phyloP scores from a whole-genome alignment of 139 green algal genomes.

The Closterium sp. region DNA sequence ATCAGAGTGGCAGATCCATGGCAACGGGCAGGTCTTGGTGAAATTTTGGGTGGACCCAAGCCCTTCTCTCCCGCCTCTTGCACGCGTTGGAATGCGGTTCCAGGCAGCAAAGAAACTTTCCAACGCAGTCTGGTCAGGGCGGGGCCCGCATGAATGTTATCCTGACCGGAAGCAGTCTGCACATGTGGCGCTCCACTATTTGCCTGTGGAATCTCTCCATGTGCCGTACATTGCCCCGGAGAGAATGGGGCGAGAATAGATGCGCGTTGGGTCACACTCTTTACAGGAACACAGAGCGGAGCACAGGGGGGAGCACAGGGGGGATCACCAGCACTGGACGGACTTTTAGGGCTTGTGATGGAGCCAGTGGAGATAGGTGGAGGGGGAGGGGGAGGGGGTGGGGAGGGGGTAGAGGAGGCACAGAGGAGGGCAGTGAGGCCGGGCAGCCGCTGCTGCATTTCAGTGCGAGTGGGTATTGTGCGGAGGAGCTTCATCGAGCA shows the following conservation, averaged over 20 bases:
- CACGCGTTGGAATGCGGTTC: constrained; percentile 47
- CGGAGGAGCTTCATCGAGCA: constrained; percentile 17
- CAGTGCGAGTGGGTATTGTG: constrained; percentile 37
- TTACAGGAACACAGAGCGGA: background rate
- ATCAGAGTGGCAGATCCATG: constrained; percentile 10
- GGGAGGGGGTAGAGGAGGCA: background rate
- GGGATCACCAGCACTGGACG: background rate
- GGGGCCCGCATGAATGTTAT: constrained; percentile 91
- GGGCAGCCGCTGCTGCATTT: constrained; percentile 20
- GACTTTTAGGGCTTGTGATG: background rate
- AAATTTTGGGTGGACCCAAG: background rate
- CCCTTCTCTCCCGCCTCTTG: constrained; percentile 29
- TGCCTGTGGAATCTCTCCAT: constrained; percentile 48
- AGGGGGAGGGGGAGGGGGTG: background rate
- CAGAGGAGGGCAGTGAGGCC: background rate
- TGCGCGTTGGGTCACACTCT: constrained; percentile 66
- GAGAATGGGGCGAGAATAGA: constrained; percentile 74
- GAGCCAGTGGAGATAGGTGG: background rate
- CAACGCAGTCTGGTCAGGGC: constrained; percentile 69
- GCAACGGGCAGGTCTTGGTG: constrained; percentile 1
- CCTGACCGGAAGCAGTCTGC: constrained; percentile 71
- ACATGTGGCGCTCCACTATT: constrained; percentile 26
- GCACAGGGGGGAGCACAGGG: constrained; percentile 10
- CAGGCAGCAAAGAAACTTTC: background rate
- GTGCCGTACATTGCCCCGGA: constrained; percentile 82